Evolutionary conservation across 495 filamentous ascomycete species (phyloP), one percentile per base, ranked within the genome.

Genomic region (Lasiosphaeris hirsuta): DNA sequence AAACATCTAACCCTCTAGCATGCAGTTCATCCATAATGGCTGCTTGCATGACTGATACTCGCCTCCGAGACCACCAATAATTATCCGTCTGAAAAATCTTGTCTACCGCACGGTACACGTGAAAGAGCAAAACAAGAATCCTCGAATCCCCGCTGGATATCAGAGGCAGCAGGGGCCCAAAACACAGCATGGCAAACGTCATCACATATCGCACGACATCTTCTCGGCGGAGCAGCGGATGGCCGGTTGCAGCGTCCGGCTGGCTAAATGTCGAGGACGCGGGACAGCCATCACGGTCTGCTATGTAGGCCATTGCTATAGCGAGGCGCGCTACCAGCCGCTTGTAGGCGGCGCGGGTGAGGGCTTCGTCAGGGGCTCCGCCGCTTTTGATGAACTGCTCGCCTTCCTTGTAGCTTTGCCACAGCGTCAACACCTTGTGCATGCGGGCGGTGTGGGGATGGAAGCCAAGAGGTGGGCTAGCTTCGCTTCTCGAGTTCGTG

Each of bases 131-230:
- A n/a, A 67, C 52, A 33, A 69, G 44, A 7, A 57, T 57, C 35
- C 67, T 15, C 15, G 67, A 59, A 17, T 69, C 67, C 0, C 67
- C 67, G 3, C 37, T 41, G 15, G 60, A 47, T 2, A 67, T 67
- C 36, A 65, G 30, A n/a, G 45, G 39, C 51, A 66, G 38, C 33
- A 69, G 49, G 43, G 62, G 55, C 10, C 62, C 59, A 44, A 64
- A 65, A 34, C 65, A 69, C 43, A 65, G 46, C 55, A 69, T 59
- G n/a, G 64, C 52, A 42, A 69, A 65, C 35, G 64, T 63, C 42
- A 67, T 23, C 33, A 69, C 60, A 43, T 63, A 69, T 6, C 64
- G 53, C 56, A 57, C 56, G 14, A 60, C 39, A 30, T 64, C 58
- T 18, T 41, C 35, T 13, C 34, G 14, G n/a, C 10, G 19, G 7